Evolutionary conservation across 345 rosid species (phyloP), one percentile per base, ranked within the genome.

Genomic region (Populus euphratica): DNA sequence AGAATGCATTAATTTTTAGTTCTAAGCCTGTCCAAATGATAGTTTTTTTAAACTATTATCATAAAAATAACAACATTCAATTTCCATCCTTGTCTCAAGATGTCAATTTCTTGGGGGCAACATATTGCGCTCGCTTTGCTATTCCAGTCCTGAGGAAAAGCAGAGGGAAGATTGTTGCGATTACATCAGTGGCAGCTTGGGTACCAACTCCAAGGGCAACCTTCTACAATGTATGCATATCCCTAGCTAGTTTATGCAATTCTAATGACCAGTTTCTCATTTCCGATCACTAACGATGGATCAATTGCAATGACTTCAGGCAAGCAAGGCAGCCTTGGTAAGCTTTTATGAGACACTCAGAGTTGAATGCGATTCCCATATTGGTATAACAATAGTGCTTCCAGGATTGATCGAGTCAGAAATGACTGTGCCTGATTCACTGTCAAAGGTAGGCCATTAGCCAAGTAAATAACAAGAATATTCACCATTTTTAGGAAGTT

Each of bases 21-120:
- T 38, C 41, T 38, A 38, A 38, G 41, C 41, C 41, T 38, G 41
- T 8, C 41, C 41, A 38, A 38, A 1, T 38, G 41, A 38, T 38
- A 38, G 8, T 39, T 39, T 39, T 39, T 39, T 39, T 1, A 39
- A 1, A 39, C 43, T 39, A 39, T 39, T 39, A 39, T 39, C 10
- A 8, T 39, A 39, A 39, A 39, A 39, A 39, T 39, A 39, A 39
- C 43, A 39, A 39, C 43, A 39, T 39, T 9, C 43, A 39, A 39
- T 39, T 39, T 39, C 43, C 10, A 39, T 39, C 43, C 43, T 39
- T 31, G 4, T 39, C 43, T 39, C 10, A 39, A 90, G 84, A 88
- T 36, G 77, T 74, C 20, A 88, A 89, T 82, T 89, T 90, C 75
- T 90, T 90, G 94, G 91, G 94, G 39, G 82, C 88, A 11, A 87